Percentiles rank a stretch among this genome's conserved stretches.
These are phyloP conservation scores for Mortierella sp. DNA, from an alignment of 371 early-diverging fungal genomes.

Conservation along the genomic window DNA sequence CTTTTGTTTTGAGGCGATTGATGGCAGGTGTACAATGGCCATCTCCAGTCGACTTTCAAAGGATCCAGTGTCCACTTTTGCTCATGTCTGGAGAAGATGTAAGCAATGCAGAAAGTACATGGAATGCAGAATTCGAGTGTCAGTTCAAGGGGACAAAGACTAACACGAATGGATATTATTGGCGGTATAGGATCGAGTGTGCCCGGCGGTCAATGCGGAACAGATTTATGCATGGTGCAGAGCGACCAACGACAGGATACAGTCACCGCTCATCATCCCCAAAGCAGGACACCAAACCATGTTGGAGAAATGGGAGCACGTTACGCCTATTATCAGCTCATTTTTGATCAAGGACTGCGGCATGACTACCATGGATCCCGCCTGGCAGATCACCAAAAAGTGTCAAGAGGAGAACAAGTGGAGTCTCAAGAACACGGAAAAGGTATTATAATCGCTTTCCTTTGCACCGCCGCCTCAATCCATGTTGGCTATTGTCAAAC, in stretches of 20 bases:
- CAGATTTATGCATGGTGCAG: conserved; percentile 43
- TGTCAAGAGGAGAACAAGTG: conserved; percentile 76
- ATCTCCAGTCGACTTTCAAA: conserved; percentile 58
- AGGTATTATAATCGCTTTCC: conserved; percentile 56
- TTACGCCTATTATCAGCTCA: conserved; percentile 74
- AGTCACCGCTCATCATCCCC: conserved; percentile 71
- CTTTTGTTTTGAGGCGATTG: conserved; percentile 68
- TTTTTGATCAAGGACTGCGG: conserved; percentile 77
- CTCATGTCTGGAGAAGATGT: conserved; percentile 73
- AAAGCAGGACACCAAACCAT: conserved; percentile 77
- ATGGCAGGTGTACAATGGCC: conserved; percentile 68
- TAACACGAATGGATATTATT: not conserved
- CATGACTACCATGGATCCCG: conserved; percentile 68
- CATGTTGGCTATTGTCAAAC: not conserved
- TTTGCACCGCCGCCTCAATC: not conserved
- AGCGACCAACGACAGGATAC: conserved; percentile 19
- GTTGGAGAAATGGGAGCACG: conserved; percentile 75
- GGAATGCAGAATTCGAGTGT: not conserved
- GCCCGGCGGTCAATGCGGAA: conserved; percentile 40
- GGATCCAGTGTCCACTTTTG: conserved; percentile 68
- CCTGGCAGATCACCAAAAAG: conserved; percentile 72
- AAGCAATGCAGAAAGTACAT: conserved; percentile 13
- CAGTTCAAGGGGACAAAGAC: not conserved
- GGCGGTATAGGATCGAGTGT: conserved; percentile 37
- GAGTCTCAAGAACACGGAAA: conserved; percentile 79